Evolutionary conservation across 768 basidiomycete genomes (phyloP), one percentile per base, ranked within the genome.

Genomic region (Boletus tomentosulus): DNA sequence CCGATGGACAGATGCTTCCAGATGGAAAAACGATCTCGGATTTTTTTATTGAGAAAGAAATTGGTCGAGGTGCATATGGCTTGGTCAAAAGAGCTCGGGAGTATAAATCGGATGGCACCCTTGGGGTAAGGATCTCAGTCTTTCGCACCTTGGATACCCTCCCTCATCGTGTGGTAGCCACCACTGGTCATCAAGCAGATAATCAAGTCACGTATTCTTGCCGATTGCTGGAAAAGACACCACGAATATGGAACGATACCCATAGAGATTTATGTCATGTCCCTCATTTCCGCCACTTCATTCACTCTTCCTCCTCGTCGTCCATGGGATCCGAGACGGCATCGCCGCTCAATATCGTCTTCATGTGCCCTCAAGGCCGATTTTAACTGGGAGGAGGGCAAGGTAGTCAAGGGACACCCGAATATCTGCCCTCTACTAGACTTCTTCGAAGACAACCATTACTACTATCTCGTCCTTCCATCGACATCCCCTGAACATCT

Each of bases 211-310:
- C 89, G 97, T 48, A 99, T 99, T 55, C 81, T 99, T 49, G 96
- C 96, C 30, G 96, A 99, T 74, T 98, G 96, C 71, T 99, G 97
- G 97, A 98, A 98, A 76, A 91, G 90, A 65, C 96, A 99, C 68
- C 89, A 90, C 41, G 83, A 87, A 57, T 82, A 90, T 68, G 96
- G 96, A 53, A 97, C 97, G 8, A 97, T 98, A 63, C 96, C 97
- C 15, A 96, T 98, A 74, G 97, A 99, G 74, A 96, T 96, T 25
- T 90, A 89, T 67, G 90, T 93, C 66, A 89, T 93, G 91, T 90
- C 89, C 54, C 84, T 89, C 45, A 86, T 92, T 70, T 93, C 91
- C 46, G 82, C 86, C 57, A 89, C 84, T 4, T 78, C 85, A 25
- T 92, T 92, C 70, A 77, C 85, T 25, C 76, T 96, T n/a, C 86